Conservation (phyloP, 306 rosid species). For the Macrotyloma uniflorum region DNA sequence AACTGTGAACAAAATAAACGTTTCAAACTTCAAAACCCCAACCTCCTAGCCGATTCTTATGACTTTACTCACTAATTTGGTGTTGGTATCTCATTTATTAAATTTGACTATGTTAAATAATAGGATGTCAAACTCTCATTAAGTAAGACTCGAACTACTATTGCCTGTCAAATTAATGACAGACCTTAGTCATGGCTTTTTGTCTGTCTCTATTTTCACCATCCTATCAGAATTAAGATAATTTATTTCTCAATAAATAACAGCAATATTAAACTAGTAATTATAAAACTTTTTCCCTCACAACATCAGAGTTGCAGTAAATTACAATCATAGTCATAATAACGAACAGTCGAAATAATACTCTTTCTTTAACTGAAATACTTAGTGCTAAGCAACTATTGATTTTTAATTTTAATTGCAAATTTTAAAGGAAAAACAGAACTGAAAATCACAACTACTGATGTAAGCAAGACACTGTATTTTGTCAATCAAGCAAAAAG, state of each 20-base stretch:
- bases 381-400: background rate
- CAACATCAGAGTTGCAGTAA: background rate
- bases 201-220: background rate
- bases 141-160: background rate
- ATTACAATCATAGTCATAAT: background rate
- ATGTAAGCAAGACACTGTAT: background rate
- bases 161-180: background rate
- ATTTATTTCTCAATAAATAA: background rate
- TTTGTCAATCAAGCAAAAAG: slow-evolving; percentile 26
- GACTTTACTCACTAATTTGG: slow-evolving; percentile 9
- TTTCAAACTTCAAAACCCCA: background rate
- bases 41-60: background rate
- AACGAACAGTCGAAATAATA: too few relatives aligned
- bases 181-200: background rate
- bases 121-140: background rate
- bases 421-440: background rate
- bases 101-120: background rate
- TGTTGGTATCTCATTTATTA: background rate
- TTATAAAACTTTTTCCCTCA: background rate
- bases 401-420: background rate
- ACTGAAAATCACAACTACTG: background rate
- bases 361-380: too few relatives aligned
- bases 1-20: too few relatives aligned
- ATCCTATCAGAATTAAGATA: background rate
- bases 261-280: background rate